Base-by-base conservation (phyloP, 2,329 filamentous ascomycete species). In the Aspergillus piperis region DNA sequence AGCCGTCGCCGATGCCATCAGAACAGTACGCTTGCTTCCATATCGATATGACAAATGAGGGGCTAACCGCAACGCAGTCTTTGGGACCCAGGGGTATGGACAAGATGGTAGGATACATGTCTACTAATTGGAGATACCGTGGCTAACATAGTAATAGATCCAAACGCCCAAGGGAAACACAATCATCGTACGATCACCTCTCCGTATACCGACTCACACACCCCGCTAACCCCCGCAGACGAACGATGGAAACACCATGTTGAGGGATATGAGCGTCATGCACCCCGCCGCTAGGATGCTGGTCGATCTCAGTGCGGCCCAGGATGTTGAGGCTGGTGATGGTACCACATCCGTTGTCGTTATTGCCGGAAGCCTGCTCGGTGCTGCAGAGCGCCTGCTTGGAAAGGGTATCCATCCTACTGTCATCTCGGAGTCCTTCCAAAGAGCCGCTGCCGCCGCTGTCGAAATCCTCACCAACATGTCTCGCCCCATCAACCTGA, bases 281-380 rank as follows among this genome's bases (percentile, higher is more conserved):
- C 95, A 99, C 76, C 95, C 95, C n/a, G 96, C 96, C 52, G 95
- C 95, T 54, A 97, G 96, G 83, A 99, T 99, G 95, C 85, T 99
- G 68, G 95, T 99, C 73, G 93, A 99, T 78, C 86, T 99, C 64
- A 96, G 94, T 71, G 91, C 95, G 68, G 95, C 95, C 67, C 95
- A 99, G 78, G 95, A 99, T 82, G 92, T 99, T 63, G 95, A 99
- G 79, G 95, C 95, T 65, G 95, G 95, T 81, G 95, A 99, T 77
- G 96, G 95, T 72, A 99, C 95, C 59, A 99, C 95, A 38, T 98
- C 94, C 3, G 95, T 99, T 25, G 95, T 99, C 30, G 95, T 99
- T 68, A 96, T 99, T 79, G 95, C 92, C 70, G 96, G 95, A 74
- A 96, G 92, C 80, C 84, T 99, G 70, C 85, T 99, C 50, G 94